These are phyloP conservation scores for Seiridium unicorne DNA, from an alignment of 2,329 filamentous ascomycete genomes.

Conservation along the genomic window DNA sequence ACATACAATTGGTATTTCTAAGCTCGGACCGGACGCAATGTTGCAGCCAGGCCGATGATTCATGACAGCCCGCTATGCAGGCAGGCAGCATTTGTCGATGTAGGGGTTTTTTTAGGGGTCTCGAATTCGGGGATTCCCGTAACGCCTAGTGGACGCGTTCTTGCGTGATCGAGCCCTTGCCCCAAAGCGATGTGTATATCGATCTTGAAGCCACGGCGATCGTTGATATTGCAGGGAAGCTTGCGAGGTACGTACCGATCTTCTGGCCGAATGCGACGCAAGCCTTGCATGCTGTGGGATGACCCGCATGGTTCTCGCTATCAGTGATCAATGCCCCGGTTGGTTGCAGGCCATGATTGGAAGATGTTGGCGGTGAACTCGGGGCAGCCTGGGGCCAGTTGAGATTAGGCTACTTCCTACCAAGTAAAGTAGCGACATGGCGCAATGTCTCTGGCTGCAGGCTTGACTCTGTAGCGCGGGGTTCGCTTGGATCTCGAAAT, in stretches of 20 bases:
- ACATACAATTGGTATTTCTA: background rate
- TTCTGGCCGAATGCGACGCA: conserved; percentile 9
- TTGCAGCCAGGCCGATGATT: conserved; percentile 6
- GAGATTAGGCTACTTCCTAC: no score
- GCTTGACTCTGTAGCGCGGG: background rate
- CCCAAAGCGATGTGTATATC: conserved; percentile 5
- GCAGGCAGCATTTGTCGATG: background rate
- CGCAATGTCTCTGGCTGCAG: background rate
- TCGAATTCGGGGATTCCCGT: background rate
- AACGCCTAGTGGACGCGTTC: conserved; percentile 7
- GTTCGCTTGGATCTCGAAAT: background rate
- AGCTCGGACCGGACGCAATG: background rate
- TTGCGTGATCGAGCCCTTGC: conserved; percentile 10
- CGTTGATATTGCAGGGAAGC: background rate
- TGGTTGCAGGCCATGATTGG: background rate
- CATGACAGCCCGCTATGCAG: conserved; percentile 3
- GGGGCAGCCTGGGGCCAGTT: background rate
- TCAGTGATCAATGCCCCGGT: background rate
- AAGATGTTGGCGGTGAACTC: conserved; percentile 1
- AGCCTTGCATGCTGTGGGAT: conserved; percentile 7
- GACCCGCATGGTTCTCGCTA: conserved; percentile 5
- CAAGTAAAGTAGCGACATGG: background rate
- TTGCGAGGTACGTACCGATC: background rate
- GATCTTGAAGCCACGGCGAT: background rate
- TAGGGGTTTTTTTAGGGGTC: background rate